Conservation (phyloP, 2,329 filamentous ascomycete genomes). For the Pseudogymnoascus sp. region DNA sequence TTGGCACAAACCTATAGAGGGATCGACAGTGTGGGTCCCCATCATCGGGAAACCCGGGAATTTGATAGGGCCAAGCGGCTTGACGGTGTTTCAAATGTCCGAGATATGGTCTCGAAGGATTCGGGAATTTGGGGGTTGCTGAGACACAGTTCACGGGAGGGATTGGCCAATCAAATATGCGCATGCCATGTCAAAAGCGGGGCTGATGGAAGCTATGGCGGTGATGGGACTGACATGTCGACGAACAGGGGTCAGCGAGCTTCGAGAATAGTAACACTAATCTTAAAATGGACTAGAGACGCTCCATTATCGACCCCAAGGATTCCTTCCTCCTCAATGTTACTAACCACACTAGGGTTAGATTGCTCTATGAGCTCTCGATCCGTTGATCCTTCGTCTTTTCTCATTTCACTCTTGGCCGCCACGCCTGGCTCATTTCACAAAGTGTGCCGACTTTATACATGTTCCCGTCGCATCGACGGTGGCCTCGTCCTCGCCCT, state of each 20-base stretch:
- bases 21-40: background rate
- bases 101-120: background rate
- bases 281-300: background rate
- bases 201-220: background rate
- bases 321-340: background rate
- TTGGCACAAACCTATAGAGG: background rate
- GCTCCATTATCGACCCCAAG: background rate
- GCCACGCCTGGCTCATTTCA: background rate
- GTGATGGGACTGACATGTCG: background rate
- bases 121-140: background rate
- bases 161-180: background rate
- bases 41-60: background rate
- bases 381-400: background rate
- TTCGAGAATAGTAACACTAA: constrained; percentile 1
- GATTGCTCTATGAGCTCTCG: background rate
- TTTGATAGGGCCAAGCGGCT: background rate
- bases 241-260: background rate
- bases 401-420: background rate
- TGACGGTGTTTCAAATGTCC: constrained; percentile 2
- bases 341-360: background rate
- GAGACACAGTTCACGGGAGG: background rate
- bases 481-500: background rate
- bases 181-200: background rate
- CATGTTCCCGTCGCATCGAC: background rate
- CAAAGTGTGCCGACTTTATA: background rate